Percentiles rank a stretch among this genome's conserved stretches.
These are phyloP conservation scores for Thermothielavioides terrestris DNA, from an alignment of 495 filamentous ascomycete species.

Conservation along the genomic window DNA sequence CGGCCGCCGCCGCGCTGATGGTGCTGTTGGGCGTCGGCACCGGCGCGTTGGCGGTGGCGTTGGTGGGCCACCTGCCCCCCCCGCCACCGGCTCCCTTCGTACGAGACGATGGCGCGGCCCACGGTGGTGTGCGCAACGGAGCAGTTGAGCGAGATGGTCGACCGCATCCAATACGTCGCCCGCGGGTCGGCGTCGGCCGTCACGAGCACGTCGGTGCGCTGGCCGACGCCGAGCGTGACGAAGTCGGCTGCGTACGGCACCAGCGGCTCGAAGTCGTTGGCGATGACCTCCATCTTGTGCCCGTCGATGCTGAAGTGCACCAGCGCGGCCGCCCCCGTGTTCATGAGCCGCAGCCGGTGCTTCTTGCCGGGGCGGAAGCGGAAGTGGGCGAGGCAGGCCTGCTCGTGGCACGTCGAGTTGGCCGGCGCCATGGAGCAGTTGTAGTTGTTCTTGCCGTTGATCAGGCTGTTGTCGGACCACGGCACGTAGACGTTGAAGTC, in stretches of 20 bases:
- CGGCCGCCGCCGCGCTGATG: too few relatives aligned
- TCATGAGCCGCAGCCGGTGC: conserved; percentile 47
- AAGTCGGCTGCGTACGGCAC: conserved; percentile 39
- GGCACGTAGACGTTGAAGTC: background rate
- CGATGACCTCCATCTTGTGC: conserved; percentile 44
- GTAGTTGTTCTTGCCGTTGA: conserved; percentile 32
- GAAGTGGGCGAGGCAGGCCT: conserved; percentile 17
- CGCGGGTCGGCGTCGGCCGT: conserved; percentile 41
- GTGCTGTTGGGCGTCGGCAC: too few relatives aligned
- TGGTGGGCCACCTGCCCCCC: too few relatives aligned
- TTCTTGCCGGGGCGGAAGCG: conserved; percentile 33
- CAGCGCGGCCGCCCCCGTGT: conserved; percentile 34
- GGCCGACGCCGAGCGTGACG: conserved; percentile 51
- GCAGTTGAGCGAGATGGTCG: conserved; percentile 38
- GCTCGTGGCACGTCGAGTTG: too few relatives aligned
- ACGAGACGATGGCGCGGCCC: conserved; percentile 54
- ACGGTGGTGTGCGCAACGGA: conserved; percentile 36
- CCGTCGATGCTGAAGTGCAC: conserved; percentile 40
- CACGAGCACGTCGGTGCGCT: conserved; percentile 62
- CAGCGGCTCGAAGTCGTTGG: conserved; percentile 44
- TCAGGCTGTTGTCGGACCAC: conserved; percentile 17
- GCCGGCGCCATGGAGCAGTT: too few relatives aligned
- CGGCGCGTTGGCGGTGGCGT: too few relatives aligned
- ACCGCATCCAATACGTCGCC: conserved; percentile 50
- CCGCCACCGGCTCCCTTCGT: too few relatives aligned